phyloP scores from a whole-genome alignment of 306 rosid species.

The Cotoneaster glaucophyllus region DNA sequence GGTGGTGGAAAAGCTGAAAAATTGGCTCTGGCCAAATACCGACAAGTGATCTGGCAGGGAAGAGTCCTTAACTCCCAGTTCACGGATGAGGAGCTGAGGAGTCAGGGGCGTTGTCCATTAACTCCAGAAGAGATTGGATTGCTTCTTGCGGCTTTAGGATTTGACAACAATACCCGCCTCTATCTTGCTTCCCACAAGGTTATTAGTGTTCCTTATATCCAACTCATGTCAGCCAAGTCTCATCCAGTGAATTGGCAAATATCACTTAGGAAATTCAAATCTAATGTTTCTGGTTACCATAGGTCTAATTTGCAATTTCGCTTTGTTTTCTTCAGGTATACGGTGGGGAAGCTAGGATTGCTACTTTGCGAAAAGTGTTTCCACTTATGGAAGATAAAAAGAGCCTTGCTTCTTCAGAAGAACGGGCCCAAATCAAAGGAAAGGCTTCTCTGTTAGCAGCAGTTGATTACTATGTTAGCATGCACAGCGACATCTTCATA shows the following conservation, averaged over 20 bases:
- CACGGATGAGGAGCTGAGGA: slow-evolving; percentile 89
- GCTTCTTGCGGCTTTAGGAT: slow-evolving; percentile 86
- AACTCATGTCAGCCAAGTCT: not conserved
- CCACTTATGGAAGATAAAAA: slow-evolving; percentile 91
- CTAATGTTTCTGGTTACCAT: slow-evolving; percentile 1
- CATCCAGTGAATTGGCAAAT: slow-evolving; percentile 2
- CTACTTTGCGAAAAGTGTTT: slow-evolving; percentile 59
- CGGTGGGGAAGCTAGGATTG: slow-evolving; percentile 92
- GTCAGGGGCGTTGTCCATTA: slow-evolving; percentile 96
- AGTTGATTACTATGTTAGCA: slow-evolving; percentile 76
- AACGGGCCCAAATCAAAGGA: slow-evolving; percentile 69
- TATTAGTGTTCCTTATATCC: slow-evolving; percentile 17
- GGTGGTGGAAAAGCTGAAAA: slow-evolving; percentile 97
- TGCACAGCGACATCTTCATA: slow-evolving; percentile 88
- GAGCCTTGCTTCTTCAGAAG: slow-evolving; percentile 73
- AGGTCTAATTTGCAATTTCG: slow-evolving; percentile 1
- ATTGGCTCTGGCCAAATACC: slow-evolving; percentile 81
- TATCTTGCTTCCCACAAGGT: slow-evolving; percentile 99
- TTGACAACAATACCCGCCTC: slow-evolving; percentile 81
- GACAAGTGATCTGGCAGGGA: slow-evolving; percentile 95
- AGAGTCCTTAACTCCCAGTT: slow-evolving; percentile 95
- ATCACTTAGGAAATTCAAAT: slow-evolving; percentile 1
- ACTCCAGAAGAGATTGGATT: slow-evolving; percentile 97
- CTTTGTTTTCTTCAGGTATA: slow-evolving; percentile 56
- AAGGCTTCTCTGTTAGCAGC: slow-evolving; percentile 97